Percentiles rank a stretch among this genome's conserved stretches.
Conservation (phyloP, 768 basidiomycete species). For the Termitomyces sp. region DNA sequence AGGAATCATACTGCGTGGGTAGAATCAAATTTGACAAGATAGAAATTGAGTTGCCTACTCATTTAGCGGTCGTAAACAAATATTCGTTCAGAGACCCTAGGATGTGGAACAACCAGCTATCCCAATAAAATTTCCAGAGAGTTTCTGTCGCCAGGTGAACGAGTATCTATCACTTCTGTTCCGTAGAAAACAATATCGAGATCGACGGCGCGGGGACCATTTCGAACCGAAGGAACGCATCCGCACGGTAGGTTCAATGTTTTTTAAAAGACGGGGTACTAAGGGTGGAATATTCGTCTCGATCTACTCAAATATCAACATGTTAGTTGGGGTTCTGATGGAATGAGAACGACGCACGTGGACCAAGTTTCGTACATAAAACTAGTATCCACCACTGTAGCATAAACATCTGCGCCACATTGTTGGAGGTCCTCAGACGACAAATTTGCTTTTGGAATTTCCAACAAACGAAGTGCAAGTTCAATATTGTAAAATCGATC, state of each 20-base stretch:
- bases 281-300: constrained; percentile 64
- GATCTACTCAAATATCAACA: constrained; percentile 42
- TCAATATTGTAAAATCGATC: constrained; percentile 83
- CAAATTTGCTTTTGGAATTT: constrained; percentile 34
- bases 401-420: constrained; percentile 15
- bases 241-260: constrained; percentile 72
- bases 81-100: constrained; percentile 74
- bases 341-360: constrained; percentile 47
- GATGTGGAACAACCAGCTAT: constrained; percentile 84
- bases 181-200: constrained; percentile 84
- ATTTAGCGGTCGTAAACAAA: constrained; percentile 86
- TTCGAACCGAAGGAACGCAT: constrained; percentile 67
- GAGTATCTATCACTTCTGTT: constrained; percentile 48
- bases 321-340: not conserved
- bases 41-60: constrained; percentile 56
- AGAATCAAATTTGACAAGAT: not conserved
- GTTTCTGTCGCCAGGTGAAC: constrained; percentile 30
- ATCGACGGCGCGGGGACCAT: constrained; percentile 89
- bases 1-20: constrained; percentile 66
- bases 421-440: constrained; percentile 9
- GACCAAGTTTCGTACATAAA: constrained; percentile 91
- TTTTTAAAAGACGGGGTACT: constrained; percentile 56
- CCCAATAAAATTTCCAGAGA: constrained; percentile 49
- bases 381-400: constrained; percentile 66
- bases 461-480: constrained; percentile 66